Evolutionary conservation across 2,329 filamentous ascomycete genomes (phyloP), one percentile per base, ranked within the genome.

Genomic region (Aspergillus udagawae): DNA sequence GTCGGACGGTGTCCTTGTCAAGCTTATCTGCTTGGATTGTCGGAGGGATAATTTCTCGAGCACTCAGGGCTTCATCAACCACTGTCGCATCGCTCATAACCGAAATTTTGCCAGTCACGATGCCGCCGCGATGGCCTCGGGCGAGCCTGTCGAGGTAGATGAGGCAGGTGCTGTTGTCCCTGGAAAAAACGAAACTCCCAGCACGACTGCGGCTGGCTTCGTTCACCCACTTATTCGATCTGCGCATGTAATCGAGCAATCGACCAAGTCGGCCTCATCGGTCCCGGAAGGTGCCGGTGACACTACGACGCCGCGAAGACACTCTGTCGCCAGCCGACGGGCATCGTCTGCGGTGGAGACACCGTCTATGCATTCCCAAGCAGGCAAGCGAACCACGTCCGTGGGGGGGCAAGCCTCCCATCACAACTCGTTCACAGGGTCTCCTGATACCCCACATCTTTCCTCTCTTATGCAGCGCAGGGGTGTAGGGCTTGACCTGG

Each of bases 51-150:
- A 97, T 73, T 97, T 97, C 70, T 92, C 89, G 55, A 97, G 92
- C 77, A 95, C 92, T 0, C 94, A 97, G 74, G 94, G 94, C n/a
- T 97, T 97, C 76, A 94, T 99, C 78, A 99, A 99, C 70, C 94
- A 99, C 72, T 97, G 93, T 72, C 91, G 94, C 56, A 97, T 99
- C 67, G 92, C 92, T 27, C 94, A 99, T 76, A 90, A 89, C 71
- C 84, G 91, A 58, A 92, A 95, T 62, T 97, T 92, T 80, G 93
- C 96, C 77, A 97, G 91, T 66, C 94, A 99, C 69, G 93, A 97
- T 73, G 91, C 92, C 68, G 94, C 94, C 60, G 94, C 93, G 35
- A 83, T 92, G 55, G 89, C 90, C 58, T 95, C 91, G 65, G 94
- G 94, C 53, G 87, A 92, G 64, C 86, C 89, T 12, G 85, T 96